Base-by-base conservation (phyloP, 2,329 filamentous ascomycete genomes). In the Colletotrichum ledebouriae region DNA sequence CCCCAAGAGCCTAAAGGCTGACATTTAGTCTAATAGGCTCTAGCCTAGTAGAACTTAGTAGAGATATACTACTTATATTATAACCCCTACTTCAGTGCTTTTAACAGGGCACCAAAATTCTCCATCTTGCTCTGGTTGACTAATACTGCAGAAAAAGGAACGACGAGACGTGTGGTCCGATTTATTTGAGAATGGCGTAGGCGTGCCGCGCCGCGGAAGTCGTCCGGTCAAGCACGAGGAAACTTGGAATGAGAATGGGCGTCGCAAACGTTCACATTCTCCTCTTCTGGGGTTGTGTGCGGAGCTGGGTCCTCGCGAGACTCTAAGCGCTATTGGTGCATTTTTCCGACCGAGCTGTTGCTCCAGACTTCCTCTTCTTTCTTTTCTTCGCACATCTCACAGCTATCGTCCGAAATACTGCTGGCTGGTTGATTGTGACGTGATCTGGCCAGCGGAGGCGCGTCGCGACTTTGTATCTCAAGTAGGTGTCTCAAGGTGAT, bases 221-320 rank as follows among this genome's bases (percentile, higher is more conserved):
- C 37, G 25, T 50, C 59, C 37, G 63, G 59, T 39, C 20, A 12
- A 39, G 37, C 11, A 39, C 11, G n/a, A 55, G 39, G 57, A 39
- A 42, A n/a, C 56, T 39, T 29, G 41, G 29, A 52, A 17, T 25
- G 22, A 25, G 25, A 33, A 33, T 13, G 49, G 20, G 33, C 34
- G 47, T 20, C 39, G 17, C 39, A 39, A 46, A 37, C 17, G 52
- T 17, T 22, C 64, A 58, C 59, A 33, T n/a, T 53, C 50, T 49
- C 17, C 44, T 59, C 13, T 20, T 13, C 34, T 34, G 25, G 15
- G 39, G 41, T 29, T 25, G 20, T 68, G n/a, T 64, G 17, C 55
- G 61, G 65, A 68, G 61, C 49, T 65, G 55, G 61, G 65, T 68
- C 61, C 61, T 68, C 52, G 49, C 41, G 20, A 65, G 61, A 20